phyloP scores from a whole-genome alignment of 805 yeast species.

The Cyberlindnera subsufficiens region DNA sequence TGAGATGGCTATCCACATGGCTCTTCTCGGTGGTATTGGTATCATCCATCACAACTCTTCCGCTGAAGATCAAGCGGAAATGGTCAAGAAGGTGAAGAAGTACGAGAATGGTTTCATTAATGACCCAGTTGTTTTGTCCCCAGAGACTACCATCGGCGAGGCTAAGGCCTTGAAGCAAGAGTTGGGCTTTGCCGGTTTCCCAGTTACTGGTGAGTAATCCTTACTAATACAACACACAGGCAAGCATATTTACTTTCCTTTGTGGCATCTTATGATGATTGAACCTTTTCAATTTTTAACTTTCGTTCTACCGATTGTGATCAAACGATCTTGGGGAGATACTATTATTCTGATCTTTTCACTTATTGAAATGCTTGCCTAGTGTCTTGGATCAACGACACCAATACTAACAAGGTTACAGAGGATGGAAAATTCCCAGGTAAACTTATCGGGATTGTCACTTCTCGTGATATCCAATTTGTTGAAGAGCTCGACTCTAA shows the following conservation, averaged over 20 bases:
- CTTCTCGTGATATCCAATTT: slow-evolving; percentile 96
- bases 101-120: slow-evolving; percentile 96
- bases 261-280: slow-evolving; percentile 46
- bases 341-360: slow-evolving; percentile 33
- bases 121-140: slow-evolving; percentile 84
- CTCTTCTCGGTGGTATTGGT: slow-evolving; percentile 98
- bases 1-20: slow-evolving; percentile 98
- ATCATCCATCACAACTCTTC: slow-evolving; percentile 96
- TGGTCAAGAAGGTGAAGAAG: slow-evolving; percentile 95
- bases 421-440: slow-evolving; percentile 85
- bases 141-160: slow-evolving; percentile 72
- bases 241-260: not conserved
- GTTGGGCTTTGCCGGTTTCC: slow-evolving; percentile 95
- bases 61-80: slow-evolving; percentile 95
- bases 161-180: slow-evolving; percentile 62
- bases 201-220: slow-evolving; percentile 92
- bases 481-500: slow-evolving; percentile 61
- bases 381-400: not conserved
- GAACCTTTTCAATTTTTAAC: slow-evolving; percentile 49
- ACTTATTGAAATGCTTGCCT: not conserved
- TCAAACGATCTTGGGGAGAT: slow-evolving; percentile 96
- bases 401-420: slow-evolving; percentile 27
- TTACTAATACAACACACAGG: slow-evolving; percentile 1
- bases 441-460: slow-evolving; percentile 89
- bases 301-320: slow-evolving; percentile 99